Evolutionary conservation across 345 rosid genomes (phyloP), one percentile per base, ranked within the genome.

Genomic region (Luvunga scandens): DNA sequence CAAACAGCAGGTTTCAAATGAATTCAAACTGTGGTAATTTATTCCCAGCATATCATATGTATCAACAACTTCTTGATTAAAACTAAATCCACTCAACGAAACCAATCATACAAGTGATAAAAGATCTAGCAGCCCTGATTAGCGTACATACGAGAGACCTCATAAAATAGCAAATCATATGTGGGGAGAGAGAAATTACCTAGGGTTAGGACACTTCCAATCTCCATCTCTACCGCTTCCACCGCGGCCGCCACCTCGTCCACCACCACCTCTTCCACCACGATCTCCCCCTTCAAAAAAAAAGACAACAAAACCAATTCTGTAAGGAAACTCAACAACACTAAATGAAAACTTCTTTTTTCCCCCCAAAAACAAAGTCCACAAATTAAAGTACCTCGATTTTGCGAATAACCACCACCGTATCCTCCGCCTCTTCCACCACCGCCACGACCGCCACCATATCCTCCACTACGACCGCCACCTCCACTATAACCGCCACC

Each of bases 141-240:
- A 64, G 22, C 21, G 0, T 22, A 38, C 5, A 59, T 50, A 45
- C 60, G 31, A 39, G 28, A 81, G 64, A 24, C 6, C 19, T 50
- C 31, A 27, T 27, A 9, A 68, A 33, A 45, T 56, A 69, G 45
- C 33, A 66, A 48, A 64, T 21, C 63, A 57, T 53, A 71, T 31
- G 1, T n/a, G 55, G n/a, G 69, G 67, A 81, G 71, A 33, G 30
- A 69, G 50, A 48, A 28, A 30, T 79, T 78, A 96, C 99, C 94
- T 83, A 31, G 98, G 91, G 81, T 91, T 91, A 22, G 99, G 95
- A 76, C 99, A 96, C 69, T 85, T 89, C 99, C 99, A 93, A 83
- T 93, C 99, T 60, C 98, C 98, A 39, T 94, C 99, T 79, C 99
- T 85, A 36, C 99, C 98, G 38, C 95, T 79, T 50, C 95, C 95